A percentile compares a stretch with the other conserved stretches of the same genome.
Conservation (phyloP, 73 alveolate species). For the Blepharisma japonicum region DNA sequence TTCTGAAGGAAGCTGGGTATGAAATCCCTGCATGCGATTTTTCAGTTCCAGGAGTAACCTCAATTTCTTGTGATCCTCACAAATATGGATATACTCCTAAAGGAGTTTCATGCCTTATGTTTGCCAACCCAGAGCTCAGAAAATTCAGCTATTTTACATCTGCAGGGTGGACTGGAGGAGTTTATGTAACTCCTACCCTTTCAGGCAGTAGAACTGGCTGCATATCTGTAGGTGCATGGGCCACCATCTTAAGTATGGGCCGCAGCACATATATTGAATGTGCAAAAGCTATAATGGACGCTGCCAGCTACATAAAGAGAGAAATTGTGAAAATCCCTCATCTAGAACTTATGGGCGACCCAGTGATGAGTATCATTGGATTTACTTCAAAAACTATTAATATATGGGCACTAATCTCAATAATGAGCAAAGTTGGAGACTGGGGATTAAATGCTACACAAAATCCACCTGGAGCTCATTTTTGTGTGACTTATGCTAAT, state of each 20-base stretch:
- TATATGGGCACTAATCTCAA: conserved; percentile 43
- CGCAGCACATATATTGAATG: conserved; percentile 67
- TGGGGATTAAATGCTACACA: conserved; percentile 53
- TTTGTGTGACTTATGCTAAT: conserved; percentile 65
- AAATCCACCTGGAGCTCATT: conserved; percentile 70
- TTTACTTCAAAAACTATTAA: conserved; percentile 34
- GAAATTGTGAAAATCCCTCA: conserved; percentile 70
- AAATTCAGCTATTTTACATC: conserved; percentile 69
- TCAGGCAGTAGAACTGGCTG: conserved; percentile 96
- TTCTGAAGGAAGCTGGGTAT: conserved; percentile 81
- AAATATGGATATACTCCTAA: conserved; percentile 99
- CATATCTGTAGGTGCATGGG: conserved; percentile 94
- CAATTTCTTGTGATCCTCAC: conserved; percentile 97
- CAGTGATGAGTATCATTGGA: conserved; percentile 48
- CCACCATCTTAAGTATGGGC: conserved; percentile 85
- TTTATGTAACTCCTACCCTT: conserved; percentile 79
- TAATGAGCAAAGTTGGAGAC: conserved; percentile 52
- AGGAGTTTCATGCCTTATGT: conserved; percentile 90
- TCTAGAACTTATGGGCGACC: conserved; percentile 62
- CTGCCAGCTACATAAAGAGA: conserved; percentile 61
- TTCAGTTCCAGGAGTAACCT: conserved; percentile 95
- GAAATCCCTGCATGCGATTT: conserved; percentile 89
- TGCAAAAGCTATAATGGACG: conserved; percentile 67
- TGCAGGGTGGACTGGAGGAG: conserved; percentile 92
- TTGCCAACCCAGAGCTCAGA: conserved; percentile 81